Evolutionary conservation across 495 filamentous ascomycete genomes (phyloP).

Genomic region (Mytilinidion resinicola): DNA sequence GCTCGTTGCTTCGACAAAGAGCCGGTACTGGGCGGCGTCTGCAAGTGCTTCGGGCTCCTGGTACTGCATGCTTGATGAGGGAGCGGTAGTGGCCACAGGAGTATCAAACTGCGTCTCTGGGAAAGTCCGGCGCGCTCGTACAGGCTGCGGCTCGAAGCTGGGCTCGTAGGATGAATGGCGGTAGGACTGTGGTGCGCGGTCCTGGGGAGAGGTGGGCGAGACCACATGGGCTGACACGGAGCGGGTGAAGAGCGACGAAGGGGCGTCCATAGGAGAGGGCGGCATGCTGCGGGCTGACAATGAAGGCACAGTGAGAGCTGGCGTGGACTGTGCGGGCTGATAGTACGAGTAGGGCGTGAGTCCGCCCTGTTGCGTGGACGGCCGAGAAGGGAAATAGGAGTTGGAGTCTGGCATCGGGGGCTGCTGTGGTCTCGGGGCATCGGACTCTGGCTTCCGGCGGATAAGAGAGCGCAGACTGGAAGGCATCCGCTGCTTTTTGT

Average conservation of each 20-base stretch:
- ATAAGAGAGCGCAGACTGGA: slow-evolving; percentile 18
- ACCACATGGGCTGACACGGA: slow-evolving; percentile 8
- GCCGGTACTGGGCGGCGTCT: slow-evolving; percentile 30
- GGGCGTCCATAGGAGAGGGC: slow-evolving; percentile 11
- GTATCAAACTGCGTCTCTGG: slow-evolving; percentile 5
- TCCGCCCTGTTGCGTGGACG: neutral
- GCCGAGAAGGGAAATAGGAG: slow-evolving; percentile 1
- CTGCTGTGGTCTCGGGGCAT: neutral
- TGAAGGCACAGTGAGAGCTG: too few species aligned
- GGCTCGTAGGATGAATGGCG: neutral
- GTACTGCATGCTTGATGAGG: neutral
- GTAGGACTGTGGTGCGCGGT: neutral
- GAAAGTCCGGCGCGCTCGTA: slow-evolving; percentile 20
- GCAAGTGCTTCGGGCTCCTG: slow-evolving; percentile 19
- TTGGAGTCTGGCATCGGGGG: slow-evolving; percentile 8
- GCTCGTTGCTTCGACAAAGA: slow-evolving; percentile 35
- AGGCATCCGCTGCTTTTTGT: slow-evolving; percentile 18
- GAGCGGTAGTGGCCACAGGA: slow-evolving; percentile 3
- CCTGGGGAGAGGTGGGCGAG: slow-evolving; percentile 4
- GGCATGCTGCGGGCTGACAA: slow-evolving; percentile 22
- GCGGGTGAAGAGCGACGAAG: neutral
- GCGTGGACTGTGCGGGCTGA: slow-evolving; percentile 2
- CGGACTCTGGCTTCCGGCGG: slow-evolving; percentile 16
- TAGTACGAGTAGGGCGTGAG: neutral
- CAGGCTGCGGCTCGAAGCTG: slow-evolving; percentile 8